Conservation (phyloP, 2,329 filamentous ascomycete species). For the Beauveria rudraprayagi region DNA sequence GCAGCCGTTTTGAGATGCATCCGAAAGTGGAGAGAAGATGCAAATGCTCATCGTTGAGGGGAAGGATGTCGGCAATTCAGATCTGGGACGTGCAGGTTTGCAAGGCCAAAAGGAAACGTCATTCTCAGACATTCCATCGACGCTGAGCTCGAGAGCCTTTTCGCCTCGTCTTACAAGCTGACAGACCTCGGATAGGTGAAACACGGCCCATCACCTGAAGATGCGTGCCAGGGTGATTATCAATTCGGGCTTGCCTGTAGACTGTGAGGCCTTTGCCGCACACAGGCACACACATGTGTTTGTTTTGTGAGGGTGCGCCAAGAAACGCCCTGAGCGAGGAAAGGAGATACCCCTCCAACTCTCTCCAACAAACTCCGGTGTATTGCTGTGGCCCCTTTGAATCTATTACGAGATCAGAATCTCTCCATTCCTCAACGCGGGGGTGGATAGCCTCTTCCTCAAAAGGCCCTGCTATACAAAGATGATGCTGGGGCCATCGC, state of each 20-base stretch:
- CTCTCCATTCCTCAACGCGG: neutral
- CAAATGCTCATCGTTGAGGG: too few species aligned
- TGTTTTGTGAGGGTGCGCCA: neutral
- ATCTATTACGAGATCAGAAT: neutral
- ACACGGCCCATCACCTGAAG: neutral
- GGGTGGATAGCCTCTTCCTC: neutral
- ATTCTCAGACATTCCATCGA: too few species aligned
- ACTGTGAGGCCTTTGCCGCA: too few species aligned
- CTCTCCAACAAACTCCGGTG: neutral
- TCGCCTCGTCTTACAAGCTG: too few species aligned
- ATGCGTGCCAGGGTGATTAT: neutral
- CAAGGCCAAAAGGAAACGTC: too few species aligned
- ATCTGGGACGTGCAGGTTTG: too few species aligned
- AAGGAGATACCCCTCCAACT: neutral
- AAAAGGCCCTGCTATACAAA: too few species aligned
- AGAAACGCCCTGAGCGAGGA: neutral
- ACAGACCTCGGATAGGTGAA: too few species aligned
- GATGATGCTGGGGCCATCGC: neutral
- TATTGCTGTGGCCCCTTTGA: neutral
- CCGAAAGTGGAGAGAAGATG: too few species aligned
- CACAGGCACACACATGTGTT: neutral
- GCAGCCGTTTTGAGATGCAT: too few species aligned
- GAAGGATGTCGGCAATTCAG: too few species aligned
- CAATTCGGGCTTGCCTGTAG: neutral
- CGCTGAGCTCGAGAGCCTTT: too few species aligned